Evolutionary conservation across 2,329 filamentous ascomycete species (phyloP), one percentile per base, ranked within the genome.

Genomic region (Shiraia sp.): DNA sequence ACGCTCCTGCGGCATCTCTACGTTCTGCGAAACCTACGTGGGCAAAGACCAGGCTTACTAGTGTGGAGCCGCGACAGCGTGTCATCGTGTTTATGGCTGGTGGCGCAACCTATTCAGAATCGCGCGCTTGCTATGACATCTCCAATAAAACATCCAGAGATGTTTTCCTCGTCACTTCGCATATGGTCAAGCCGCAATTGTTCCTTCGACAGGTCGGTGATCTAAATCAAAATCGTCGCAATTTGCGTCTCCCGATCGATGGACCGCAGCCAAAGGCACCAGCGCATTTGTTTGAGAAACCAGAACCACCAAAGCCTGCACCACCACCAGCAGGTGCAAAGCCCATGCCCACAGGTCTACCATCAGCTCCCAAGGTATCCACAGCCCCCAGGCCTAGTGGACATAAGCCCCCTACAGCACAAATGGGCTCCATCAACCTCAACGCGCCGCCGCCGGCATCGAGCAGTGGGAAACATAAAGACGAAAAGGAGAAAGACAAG

Each of bases 21-120:
- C 87, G 93, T 43, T 88, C 89, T 8, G 90, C 90, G 12, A 95
- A 96, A 61, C 93, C 92, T 2, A 96, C 91, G 29, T 99, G 93
- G 93, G 93, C 93, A 2, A 88, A 89, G 38, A 86, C 88, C 8
- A 85, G 90, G 30, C 79, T 86, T 32, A 81, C 83, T 19, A 84
- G 75, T 45, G 82, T 78, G 46, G 92, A 97, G 65, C 95, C 91
- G 52, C 83, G 87, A 38, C 93, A 99, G 67, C 84, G 93, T 37
- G 80, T 97, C 39, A 88, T 99, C 45, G 85, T 97, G 12, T 97
- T 96, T 66, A 86, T 97, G 79, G 93, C 92, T 1, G 93, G 93
- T 33, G 93, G 93, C 31, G 93, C 93, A 14, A 97, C 93, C 0
- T 96, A 92, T 67, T 90, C 89, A 4, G 93, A 99, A 72, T 81